Base-by-base conservation (phyloP, 2,329 filamentous ascomycete species). In the Trichocomaceae sp. region DNA sequence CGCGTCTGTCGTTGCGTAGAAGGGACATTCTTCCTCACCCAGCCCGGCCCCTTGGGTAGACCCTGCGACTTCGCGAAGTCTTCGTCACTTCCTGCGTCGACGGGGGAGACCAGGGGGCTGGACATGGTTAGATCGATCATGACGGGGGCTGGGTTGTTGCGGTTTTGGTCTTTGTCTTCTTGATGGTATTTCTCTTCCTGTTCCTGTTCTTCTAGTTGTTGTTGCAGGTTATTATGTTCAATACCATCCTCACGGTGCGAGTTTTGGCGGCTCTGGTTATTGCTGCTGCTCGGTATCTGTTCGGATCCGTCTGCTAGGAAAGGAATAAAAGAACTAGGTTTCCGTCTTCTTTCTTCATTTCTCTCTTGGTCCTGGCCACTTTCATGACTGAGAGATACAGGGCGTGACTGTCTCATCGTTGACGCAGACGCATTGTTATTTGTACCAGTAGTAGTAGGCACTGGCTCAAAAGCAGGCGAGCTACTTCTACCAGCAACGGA, bases 61-160 rank as follows among this genome's bases (percentile, higher is more conserved):
- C 60, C 61, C 22, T 63, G 61, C n/a, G 63, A 62, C 20, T 52
- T 60, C n/a, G 63, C 62, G 60, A 60, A 68, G 20, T 68, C 66
- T 19, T 63, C 55, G 35, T 69, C 68, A 48, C 61, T 65, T n/a
- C 61, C 64, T 2, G 52, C 62, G 9, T 49, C 54, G 17, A 42
- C 39, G 3, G 64, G 63, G 2, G 64, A 63, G 6, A 50, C 57
- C 1, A 60, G 58, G 19, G 69, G 68, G 56, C 70, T 74, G 12
- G 66, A 68, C n/a, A 64, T 59, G 8, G 72, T 74, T 44, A 74
- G 59, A 54, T 73, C 72, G 17, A 57, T 47, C 29, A 72, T 50
- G 23, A 64, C 57, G 52, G 23, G 61, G 52, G 51, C 13, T 33
- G 37, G 51, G 13, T 35, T 35, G 31, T 35, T 35, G 13, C 31